A percentile compares a stretch with the other conserved stretches of the same genome.
Evolutionary conservation across 495 filamentous ascomycete species (phyloP).

Genomic region (Delitschia confertaspora): DNA sequence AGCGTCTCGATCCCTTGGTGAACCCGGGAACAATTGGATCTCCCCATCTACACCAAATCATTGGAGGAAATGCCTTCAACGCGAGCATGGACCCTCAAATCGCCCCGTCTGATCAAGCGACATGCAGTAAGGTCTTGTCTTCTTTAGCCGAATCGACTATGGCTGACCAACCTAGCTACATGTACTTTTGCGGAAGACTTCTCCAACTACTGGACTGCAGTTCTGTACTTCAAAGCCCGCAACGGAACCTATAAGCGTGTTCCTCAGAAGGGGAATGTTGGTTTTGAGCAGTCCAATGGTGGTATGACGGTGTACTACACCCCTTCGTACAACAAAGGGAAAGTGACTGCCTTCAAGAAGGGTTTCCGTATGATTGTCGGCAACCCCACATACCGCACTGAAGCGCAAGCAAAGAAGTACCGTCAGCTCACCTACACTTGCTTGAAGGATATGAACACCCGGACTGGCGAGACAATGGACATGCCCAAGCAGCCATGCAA

Average conservation of each 20-base stretch:
- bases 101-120: neutral
- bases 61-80: slow-evolving; percentile 7
- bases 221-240: slow-evolving; percentile 14
- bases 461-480: slow-evolving; percentile 33
- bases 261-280: slow-evolving; percentile 15
- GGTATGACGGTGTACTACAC: slow-evolving; percentile 20
- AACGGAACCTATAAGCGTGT: slow-evolving; percentile 23
- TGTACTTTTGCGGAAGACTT: slow-evolving; percentile 7
- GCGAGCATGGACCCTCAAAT: slow-evolving; percentile 3
- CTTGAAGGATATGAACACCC: slow-evolving; percentile 31
- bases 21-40: slow-evolving; percentile 8
- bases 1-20: slow-evolving; percentile 19
- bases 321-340: slow-evolving; percentile 13
- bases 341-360: slow-evolving; percentile 39
- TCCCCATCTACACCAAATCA: slow-evolving; percentile 15
- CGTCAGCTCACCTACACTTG: slow-evolving; percentile 17
- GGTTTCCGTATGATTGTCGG: slow-evolving; percentile 22
- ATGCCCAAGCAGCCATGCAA: slow-evolving; percentile 7
- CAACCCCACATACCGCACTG: slow-evolving; percentile 10
- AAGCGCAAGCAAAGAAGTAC: slow-evolving; percentile 2
- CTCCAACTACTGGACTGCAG: slow-evolving; percentile 25
- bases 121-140: no score
- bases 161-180: no score
- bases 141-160: no score
- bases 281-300: slow-evolving; percentile 7